Evolutionary conservation across 192 early-diverging fungal genomes (phyloP).

Genomic region (Backusella tuberculispora): DNA sequence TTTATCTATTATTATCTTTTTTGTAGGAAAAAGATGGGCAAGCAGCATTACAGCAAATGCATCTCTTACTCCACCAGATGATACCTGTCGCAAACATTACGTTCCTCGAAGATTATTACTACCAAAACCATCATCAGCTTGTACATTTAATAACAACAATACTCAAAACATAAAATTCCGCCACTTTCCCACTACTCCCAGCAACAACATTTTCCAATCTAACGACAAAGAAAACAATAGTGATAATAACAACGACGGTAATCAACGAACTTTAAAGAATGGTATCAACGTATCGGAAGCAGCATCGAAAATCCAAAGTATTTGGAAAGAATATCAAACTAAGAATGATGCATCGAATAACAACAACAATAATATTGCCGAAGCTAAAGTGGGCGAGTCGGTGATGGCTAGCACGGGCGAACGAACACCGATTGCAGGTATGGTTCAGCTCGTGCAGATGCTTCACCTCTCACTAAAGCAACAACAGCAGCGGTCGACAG

Average conservation of each 20-base stretch:
- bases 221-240: not conserved
- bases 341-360: not conserved
- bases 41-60: conserved; percentile 23
- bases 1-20: not conserved
- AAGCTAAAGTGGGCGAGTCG: not conserved
- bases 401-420: conserved; percentile 1
- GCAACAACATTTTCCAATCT: not conserved
- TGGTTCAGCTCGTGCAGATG: conserved; percentile 28
- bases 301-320: conserved; percentile 15
- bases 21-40: conserved; percentile 17
- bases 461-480: conserved; percentile 29
- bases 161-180: not conserved
- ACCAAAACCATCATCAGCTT: not conserved
- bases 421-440: conserved; percentile 20
- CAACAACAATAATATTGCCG: not conserved
- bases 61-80: conserved; percentile 24
- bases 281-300: not conserved
- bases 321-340: conserved; percentile 21
- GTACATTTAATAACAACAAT: not conserved
- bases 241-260: not conserved
- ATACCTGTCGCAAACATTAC: conserved; percentile 19
- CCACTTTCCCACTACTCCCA: not conserved
- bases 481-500: conserved; percentile 20
- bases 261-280: not conserved
- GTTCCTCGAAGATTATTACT: conserved; percentile 16